phyloP scores from a whole-genome alignment of 495 filamentous ascomycete genomes.

The Podospora appendiculata region DNA sequence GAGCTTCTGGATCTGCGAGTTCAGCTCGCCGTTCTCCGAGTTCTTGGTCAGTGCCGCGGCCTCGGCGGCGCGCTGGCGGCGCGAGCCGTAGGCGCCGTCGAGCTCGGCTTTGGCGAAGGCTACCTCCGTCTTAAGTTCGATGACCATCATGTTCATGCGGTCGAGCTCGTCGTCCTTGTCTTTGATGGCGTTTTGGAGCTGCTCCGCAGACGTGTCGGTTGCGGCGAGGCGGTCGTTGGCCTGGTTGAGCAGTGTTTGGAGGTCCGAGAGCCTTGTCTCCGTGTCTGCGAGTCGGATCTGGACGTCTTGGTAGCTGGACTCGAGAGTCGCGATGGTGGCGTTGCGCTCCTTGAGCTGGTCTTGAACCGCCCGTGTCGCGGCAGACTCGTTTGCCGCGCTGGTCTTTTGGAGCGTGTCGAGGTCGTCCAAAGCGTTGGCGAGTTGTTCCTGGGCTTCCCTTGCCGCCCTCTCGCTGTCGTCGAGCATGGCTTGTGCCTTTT shows the following conservation, averaged over 20 bases:
- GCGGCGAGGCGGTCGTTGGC: conserved; percentile 7
- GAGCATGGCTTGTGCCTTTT: conserved; percentile 41
- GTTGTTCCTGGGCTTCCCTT: conserved; percentile 32
- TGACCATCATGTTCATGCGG: conserved; percentile 70
- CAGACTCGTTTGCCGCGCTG: conserved; percentile 21
- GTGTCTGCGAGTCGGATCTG: conserved; percentile 23
- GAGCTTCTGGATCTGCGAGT: conserved; percentile 52
- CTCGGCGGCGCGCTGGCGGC: conserved; percentile 70
- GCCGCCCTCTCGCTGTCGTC: conserved; percentile 42
- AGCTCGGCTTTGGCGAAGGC: conserved; percentile 91
- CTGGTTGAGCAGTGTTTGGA: conserved; percentile 10
- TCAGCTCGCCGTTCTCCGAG: conserved; percentile 58
- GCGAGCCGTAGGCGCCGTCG: conserved; percentile 81
- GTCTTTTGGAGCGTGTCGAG: conserved; percentile 37
- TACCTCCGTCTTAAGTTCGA: conserved; percentile 81
- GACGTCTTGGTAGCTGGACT: conserved; percentile 34
- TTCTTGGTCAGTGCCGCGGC: conserved; percentile 59
- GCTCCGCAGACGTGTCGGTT: conserved; percentile 19
- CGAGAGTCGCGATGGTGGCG: conserved; percentile 39
- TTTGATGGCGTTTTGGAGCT: conserved; percentile 33
- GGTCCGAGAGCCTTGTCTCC: conserved; percentile 7
- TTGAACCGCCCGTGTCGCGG: conserved; percentile 29
- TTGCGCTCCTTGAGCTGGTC: conserved; percentile 45
- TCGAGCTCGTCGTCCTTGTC: conserved; percentile 59
- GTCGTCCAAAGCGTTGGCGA: conserved; percentile 45